phyloP scores from a whole-genome alignment of 1,139 yeast genomes.

The Debaryomycetaceae sp. region DNA sequence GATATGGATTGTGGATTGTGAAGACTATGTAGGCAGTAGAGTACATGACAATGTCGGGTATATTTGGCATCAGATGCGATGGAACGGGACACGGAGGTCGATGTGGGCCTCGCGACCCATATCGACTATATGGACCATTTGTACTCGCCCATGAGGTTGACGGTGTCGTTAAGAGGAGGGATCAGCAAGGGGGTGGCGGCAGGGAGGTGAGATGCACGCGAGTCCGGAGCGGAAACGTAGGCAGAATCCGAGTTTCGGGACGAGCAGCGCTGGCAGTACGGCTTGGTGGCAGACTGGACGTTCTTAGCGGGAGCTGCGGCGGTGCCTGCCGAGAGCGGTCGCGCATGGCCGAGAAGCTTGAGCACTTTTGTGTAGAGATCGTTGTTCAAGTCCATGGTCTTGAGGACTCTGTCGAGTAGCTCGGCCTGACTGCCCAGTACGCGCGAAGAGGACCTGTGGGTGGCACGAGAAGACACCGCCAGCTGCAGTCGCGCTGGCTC shows the following conservation, averaged over 20 bases:
- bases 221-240: neutral
- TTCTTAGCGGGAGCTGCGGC: conserved; percentile 1
- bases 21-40: no score
- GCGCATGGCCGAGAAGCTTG: conserved; percentile 6
- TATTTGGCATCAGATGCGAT: no score
- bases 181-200: conserved; percentile 1
- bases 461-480: neutral
- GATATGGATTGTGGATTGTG: no score
- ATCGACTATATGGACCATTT: conserved; percentile 24
- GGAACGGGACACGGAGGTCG: neutral
- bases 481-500: neutral
- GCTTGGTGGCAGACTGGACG: neutral
- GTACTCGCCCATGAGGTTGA: conserved; percentile 32
- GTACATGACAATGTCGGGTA: no score
- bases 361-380: conserved; percentile 13
- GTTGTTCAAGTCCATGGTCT: conserved; percentile 9
- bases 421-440: neutral
- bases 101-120: neutral
- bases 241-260: neutral
- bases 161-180: conserved; percentile 13
- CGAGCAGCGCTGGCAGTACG: conserved; percentile 1
- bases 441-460: neutral
- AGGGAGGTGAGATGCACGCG: neutral
- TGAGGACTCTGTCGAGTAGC: conserved; percentile 5
- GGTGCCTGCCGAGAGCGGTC: neutral